phyloP scores from a whole-genome alignment of 306 rosid genomes.

The Astragalus glycyphyllos region DNA sequence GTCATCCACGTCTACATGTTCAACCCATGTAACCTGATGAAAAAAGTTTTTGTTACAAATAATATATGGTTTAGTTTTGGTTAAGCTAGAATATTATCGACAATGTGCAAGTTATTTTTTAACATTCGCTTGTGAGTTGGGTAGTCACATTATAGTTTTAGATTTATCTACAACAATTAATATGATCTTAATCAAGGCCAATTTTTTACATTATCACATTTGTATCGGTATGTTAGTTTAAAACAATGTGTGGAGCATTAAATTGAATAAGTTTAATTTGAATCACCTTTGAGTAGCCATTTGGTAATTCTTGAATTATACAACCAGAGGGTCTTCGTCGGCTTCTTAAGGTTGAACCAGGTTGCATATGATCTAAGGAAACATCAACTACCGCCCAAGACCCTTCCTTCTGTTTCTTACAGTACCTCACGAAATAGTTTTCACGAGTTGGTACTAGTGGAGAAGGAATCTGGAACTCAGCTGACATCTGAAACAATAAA shows the following conservation, averaged over 20 bases:
- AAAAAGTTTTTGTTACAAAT: constrained; percentile 3
- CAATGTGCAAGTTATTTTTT: too few relatives aligned
- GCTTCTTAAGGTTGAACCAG: constrained; percentile 40
- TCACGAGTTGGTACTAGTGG: constrained; percentile 76
- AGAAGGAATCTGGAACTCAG: constrained; percentile 85
- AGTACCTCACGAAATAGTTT: constrained; percentile 69
- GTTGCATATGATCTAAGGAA: constrained; percentile 68
- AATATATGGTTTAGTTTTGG: too few relatives aligned
- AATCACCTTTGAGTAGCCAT: constrained; percentile 74
- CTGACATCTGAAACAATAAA: constrained; percentile 44
- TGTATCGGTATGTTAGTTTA: too few relatives aligned
- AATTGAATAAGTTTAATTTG: neutral
- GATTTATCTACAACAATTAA: too few relatives aligned
- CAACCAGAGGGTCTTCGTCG: constrained; percentile 90
- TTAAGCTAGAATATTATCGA: too few relatives aligned
- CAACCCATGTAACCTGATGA: constrained; percentile 82
- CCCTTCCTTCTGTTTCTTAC: constrained; percentile 66
- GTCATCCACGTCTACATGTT: constrained; percentile 83
- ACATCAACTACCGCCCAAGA: constrained; percentile 87
- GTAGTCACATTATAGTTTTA: too few relatives aligned
- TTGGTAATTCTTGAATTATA: constrained; percentile 73
- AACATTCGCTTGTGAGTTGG: too few relatives aligned
- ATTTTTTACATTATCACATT: too few relatives aligned
- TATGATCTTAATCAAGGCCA: too few relatives aligned
- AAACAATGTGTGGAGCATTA: neutral